Evolutionary conservation across 192 early-diverging fungal species (phyloP), one percentile per base, ranked within the genome.

Genomic region (Entophlyctis helioformis): DNA sequence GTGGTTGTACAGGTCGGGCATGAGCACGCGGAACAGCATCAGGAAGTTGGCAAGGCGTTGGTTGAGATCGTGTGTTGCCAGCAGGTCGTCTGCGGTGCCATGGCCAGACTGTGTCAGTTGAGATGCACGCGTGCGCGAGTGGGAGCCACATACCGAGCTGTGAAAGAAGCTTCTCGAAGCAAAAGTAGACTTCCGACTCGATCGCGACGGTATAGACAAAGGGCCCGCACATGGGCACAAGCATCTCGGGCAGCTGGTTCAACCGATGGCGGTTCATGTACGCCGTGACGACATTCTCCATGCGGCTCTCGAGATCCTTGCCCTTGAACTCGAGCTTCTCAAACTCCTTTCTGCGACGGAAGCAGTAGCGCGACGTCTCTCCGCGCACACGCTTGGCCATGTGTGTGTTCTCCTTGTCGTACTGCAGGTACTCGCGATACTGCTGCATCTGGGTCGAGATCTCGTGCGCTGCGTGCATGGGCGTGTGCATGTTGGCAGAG

Each of bases 1-100:
- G 61, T 86, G 88, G 54, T 77, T 87, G 54, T 92, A 91, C 51
- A 93, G 63, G 33, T 93, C 89, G 16, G 89, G 89, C 54, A 89
- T 59, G 37, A 86, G 66, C 24, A 74, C 80, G 42, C 89, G 64
- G 64, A 93, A 87, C 25, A 84, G 63, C 38, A 85, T 87, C 60
- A 90, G 72, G 50, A 94, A 94, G 51, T 83, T 78, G 4, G 89
- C 84, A 2, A 94, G 70, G 16, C 80, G 74, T 46, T 84, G 75
- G 50, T 85, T 81, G 33, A 89, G 76, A 42, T 70, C 72, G 42
- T 67, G 60, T 23, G 44, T 59, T 15, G 64, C 62, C 44, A 72
- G 78, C 44, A 85, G 70, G 36, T 86, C 85, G 45, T 87, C 83
- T 84, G 62, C 7, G 16, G 32, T 28, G 33, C 4, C 29, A 31